Conservation (phyloP, 495 filamentous ascomycete species). For the Thermochaetoides thermophila region DNA sequence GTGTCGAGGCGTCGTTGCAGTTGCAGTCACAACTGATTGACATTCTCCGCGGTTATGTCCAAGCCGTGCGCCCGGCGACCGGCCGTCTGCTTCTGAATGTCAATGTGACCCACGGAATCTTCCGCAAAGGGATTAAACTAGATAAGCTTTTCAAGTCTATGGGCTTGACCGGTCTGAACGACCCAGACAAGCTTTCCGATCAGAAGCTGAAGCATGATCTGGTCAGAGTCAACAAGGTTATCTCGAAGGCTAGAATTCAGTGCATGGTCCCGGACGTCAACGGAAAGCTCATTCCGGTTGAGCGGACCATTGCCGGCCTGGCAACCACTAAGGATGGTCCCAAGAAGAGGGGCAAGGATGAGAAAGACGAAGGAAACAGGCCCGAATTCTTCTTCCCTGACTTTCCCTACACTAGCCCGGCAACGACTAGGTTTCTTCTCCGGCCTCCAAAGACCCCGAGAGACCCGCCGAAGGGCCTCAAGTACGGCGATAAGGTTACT, state of each 20-base stretch:
- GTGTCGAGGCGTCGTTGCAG: slow-evolving; percentile 8
- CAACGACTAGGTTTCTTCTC: slow-evolving; percentile 11
- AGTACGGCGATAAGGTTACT: slow-evolving; percentile 11
- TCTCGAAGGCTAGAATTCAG: slow-evolving; percentile 31
- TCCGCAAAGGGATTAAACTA: slow-evolving; percentile 18
- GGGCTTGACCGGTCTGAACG: too few species aligned
- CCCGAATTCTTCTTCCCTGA: background rate
- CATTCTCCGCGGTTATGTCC: slow-evolving; percentile 48
- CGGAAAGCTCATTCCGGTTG: slow-evolving; percentile 18
- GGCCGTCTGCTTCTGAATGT: slow-evolving; percentile 49
- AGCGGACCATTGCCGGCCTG: slow-evolving; percentile 34
- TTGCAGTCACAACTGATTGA: slow-evolving; percentile 24
- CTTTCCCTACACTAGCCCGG: slow-evolving; percentile 5
- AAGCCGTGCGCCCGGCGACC: slow-evolving; percentile 51
- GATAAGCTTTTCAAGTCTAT: slow-evolving; percentile 12
- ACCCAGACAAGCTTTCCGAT: too few species aligned
- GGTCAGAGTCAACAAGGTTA: slow-evolving; percentile 22
- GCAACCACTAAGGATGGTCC: slow-evolving; percentile 16
- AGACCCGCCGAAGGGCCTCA: slow-evolving; percentile 10
- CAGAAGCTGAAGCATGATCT: too few species aligned
- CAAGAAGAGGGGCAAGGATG: too few species aligned
- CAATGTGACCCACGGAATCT: slow-evolving; percentile 35
- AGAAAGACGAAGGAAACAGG: too few species aligned
- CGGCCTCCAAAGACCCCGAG: slow-evolving; percentile 1
- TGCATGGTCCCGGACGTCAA: slow-evolving; percentile 24